Conservation (phyloP, 306 rosid species). For the Cucurbita ficifolia region DNA sequence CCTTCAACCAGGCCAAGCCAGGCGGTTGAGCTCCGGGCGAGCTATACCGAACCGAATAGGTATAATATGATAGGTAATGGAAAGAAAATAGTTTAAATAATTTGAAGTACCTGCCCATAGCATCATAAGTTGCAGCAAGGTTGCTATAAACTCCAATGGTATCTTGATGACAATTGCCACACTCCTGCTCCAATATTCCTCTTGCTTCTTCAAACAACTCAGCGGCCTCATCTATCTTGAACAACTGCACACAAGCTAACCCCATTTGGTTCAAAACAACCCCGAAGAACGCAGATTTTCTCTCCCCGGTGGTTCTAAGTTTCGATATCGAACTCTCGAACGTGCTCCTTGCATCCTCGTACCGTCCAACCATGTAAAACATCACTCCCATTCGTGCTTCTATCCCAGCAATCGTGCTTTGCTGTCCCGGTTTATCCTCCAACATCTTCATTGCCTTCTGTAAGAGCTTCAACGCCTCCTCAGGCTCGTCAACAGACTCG, state of each 20-base stretch:
- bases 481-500: slow-evolving; percentile 92
- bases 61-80: neutral
- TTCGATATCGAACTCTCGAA: slow-evolving; percentile 76
- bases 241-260: slow-evolving; percentile 83
- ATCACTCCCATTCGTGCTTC: slow-evolving; percentile 98
- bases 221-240: slow-evolving; percentile 96
- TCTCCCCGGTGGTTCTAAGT: slow-evolving; percentile 87
- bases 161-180: slow-evolving; percentile 96
- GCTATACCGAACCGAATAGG: neutral
- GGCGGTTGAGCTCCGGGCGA: neutral
- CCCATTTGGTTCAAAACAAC: slow-evolving; percentile 99
- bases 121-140: slow-evolving; percentile 99
- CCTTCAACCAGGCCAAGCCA: neutral
- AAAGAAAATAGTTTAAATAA: neutral
- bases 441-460: slow-evolving; percentile 73
- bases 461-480: slow-evolving; percentile 80
- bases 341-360: slow-evolving; percentile 64
- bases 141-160: slow-evolving; percentile 94
- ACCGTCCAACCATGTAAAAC: slow-evolving; percentile 78
- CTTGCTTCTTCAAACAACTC: slow-evolving; percentile 97
- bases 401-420: slow-evolving; percentile 86
- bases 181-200: slow-evolving; percentile 77
- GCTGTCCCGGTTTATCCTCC: slow-evolving; percentile 98
- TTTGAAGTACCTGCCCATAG: slow-evolving; percentile 77
- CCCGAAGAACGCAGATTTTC: slow-evolving; percentile 93